Base-by-base conservation (phyloP, 2,329 filamentous ascomycete species). In the Dothistroma pini region DNA sequence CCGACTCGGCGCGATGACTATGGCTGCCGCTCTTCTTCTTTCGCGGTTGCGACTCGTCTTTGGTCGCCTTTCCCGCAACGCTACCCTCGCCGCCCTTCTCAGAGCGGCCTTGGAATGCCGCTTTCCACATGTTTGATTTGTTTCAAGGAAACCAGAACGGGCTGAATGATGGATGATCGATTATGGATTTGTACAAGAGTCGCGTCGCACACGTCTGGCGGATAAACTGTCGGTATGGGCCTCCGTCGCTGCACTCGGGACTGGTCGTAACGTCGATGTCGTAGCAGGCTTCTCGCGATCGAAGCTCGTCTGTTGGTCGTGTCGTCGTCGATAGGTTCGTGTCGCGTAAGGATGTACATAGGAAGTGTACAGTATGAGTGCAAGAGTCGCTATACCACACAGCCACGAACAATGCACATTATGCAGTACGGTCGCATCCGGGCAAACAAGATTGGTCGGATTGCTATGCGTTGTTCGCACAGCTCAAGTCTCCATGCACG, bases 41-140 rank as follows among this genome's bases (percentile, higher is more conserved):
- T 44, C 67, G 68, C 57, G 16, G n/a, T 19, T 61, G 60, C 48
- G 52, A 56, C 35, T 66, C 64, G 44, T 60, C 58, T 25, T 57
- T 54, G 54, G 29, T 54, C 32, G 51, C n/a, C 55, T 54, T 58
- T 16, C 61, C 57, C n/a, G 60, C 58, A 19, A 59, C 64, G 31
- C 52, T 58, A 56, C 61, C 64, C 44, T 58, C 66, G 58, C 41
- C 41, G 41, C 68, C 67, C 48, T 65, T 67, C 58, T 72, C 72
- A 60, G 70, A 72, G 60, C 71, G 71, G 53, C 72, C 71, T 50
- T 64, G 67, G 57, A 74, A 73, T n/a, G 71, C 70, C 47, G 71
- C 70, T 65, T 72, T 74, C 71, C 71, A 74, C 72, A 74, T 74
- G 21, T 34, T 47, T 56, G 31, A 10, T 6, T 16, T 21, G 51